Evolutionary conservation across 1,284 basidiomycete species (phyloP).

Genomic region (Ceratobasidium sp.): DNA sequence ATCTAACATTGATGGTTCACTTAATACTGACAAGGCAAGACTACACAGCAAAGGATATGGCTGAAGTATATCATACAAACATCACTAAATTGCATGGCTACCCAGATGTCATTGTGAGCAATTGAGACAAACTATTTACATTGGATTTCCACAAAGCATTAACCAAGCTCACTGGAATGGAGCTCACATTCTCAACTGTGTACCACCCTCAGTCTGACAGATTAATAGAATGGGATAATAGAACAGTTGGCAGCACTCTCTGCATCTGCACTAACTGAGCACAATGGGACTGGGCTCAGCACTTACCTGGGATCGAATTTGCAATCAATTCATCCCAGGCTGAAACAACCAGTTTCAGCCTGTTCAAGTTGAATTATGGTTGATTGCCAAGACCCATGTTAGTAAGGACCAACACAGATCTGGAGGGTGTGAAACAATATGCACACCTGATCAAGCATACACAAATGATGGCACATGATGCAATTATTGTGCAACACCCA

Average conservation of each 20-base stretch:
- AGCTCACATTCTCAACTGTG: background rate
- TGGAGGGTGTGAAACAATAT: background rate
- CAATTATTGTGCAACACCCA: slow-evolving; percentile 16
- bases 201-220: slow-evolving; percentile 8
- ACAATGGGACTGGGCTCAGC: slow-evolving; percentile 4
- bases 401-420: background rate
- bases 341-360: slow-evolving; percentile 4
- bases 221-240: background rate
- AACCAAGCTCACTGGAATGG: background rate
- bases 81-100: background rate
- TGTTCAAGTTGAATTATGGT: background rate
- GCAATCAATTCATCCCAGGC: background rate
- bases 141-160: background rate
- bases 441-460: background rate
- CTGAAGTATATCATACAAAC: background rate
- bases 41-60: background rate
- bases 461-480: slow-evolving; percentile 3
- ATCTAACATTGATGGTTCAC: slow-evolving; percentile 47
- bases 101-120: slow-evolving; percentile 6
- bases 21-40: slow-evolving; percentile 32
- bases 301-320: slow-evolving; percentile 1
- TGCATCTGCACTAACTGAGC: background rate
- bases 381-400: background rate
- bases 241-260: background rate
- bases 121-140: slow-evolving; percentile 8